phyloP scores from a whole-genome alignment of 2,329 filamentous ascomycete species.

The Sclerotinia subarctica region DNA sequence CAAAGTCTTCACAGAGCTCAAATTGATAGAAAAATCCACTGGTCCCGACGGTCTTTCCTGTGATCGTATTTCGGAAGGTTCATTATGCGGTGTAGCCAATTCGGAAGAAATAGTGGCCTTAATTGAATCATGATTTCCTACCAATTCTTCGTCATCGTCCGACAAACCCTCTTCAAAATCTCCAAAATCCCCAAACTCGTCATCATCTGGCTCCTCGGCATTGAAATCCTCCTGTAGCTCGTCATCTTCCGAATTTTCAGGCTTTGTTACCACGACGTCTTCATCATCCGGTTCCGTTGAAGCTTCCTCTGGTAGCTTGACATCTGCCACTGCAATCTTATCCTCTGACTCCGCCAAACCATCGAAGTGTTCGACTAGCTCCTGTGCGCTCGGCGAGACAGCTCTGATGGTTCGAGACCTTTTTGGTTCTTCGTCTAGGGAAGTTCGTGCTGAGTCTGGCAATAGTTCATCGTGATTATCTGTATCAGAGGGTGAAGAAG shows the following conservation, averaged over 20 bases:
- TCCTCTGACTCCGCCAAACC: constrained; percentile 27
- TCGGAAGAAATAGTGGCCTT: not conserved
- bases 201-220: constrained; percentile 24
- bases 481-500: constrained; percentile 35
- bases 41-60: constrained; percentile 24
- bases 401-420: constrained; percentile 17
- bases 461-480: constrained; percentile 33
- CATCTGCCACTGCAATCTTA: constrained; percentile 12
- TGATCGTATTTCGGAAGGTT: not conserved
- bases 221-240: constrained; percentile 2
- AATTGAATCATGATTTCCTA: constrained; percentile 14
- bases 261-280: not conserved
- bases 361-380: constrained; percentile 35
- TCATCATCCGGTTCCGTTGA: not conserved
- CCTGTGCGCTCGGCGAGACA: constrained; percentile 27
- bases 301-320: not conserved
- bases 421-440: constrained; percentile 37
- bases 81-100: not conserved
- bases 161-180: constrained; percentile 40
- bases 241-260: constrained; percentile 17
- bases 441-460: constrained; percentile 37
- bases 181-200: constrained; percentile 42
- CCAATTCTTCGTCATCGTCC: constrained; percentile 24
- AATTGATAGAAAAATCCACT: constrained; percentile 32
- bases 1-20: constrained; percentile 31